phyloP scores from a whole-genome alignment of 2,329 filamentous ascomycete species.

The Colletotrichum sp. region DNA sequence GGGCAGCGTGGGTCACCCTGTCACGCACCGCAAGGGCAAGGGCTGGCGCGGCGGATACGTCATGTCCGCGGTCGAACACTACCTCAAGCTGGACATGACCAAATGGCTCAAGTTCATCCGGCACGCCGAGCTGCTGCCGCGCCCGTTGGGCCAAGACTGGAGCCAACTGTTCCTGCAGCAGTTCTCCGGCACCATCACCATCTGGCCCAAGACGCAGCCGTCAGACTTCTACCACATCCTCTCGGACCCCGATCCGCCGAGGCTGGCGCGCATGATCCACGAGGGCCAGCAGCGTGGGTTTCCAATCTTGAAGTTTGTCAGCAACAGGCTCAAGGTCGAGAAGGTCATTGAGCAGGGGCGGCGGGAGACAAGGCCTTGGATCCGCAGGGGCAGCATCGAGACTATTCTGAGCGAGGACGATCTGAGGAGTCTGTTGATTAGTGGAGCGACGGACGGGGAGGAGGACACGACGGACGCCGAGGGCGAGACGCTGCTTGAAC shows the following conservation, averaged over 20 bases:
- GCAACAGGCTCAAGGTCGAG: conserved; percentile 86
- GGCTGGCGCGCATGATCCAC: conserved; percentile 87
- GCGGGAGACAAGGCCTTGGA: conserved; percentile 54
- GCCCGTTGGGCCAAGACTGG: conserved; percentile 94
- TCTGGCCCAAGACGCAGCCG: conserved; percentile 84
- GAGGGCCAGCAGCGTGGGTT: conserved; percentile 89
- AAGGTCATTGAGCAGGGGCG: conserved; percentile 66
- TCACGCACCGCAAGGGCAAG: conserved; percentile 89
- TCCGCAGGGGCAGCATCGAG: conserved; percentile 59
- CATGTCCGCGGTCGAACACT: conserved; percentile 90
- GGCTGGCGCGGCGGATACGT: conserved; percentile 97
- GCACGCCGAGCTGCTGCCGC: conserved; percentile 88
- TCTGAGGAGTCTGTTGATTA: conserved; percentile 51
- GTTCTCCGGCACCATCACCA: conserved; percentile 93
- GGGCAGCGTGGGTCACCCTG: conserved; percentile 88
- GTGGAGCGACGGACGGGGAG: conserved; percentile 19
- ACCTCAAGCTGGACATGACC: conserved; percentile 92
- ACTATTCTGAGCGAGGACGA: conserved; percentile 68
- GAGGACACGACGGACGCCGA: conserved; percentile 27
- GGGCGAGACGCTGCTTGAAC: conserved; percentile 30
- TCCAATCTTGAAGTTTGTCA: conserved; percentile 89
- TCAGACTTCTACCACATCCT: conserved; percentile 89
- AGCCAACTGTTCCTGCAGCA: conserved; percentile 94
- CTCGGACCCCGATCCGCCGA: conserved; percentile 76
- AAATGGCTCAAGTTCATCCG: conserved; percentile 97